Evolutionary conservation across 1,139 yeast genomes (phyloP).

Genomic region (Sugiyamaella castrensis): DNA sequence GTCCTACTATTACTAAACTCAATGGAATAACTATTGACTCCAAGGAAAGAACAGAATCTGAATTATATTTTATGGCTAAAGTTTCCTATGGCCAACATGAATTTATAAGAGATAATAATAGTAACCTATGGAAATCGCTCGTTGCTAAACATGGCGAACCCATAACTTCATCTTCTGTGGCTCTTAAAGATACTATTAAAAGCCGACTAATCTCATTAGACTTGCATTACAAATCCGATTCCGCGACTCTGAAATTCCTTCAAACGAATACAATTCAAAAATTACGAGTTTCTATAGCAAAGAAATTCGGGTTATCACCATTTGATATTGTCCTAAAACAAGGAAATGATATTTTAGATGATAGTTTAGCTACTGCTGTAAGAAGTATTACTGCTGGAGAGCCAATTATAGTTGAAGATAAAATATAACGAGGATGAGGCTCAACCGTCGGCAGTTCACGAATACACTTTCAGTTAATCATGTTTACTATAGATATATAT

Average conservation of each 20-base stretch:
- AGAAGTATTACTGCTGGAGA: not conserved
- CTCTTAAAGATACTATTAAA: slow-evolving; percentile 22
- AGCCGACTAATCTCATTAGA: slow-evolving; percentile 21
- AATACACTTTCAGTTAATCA: too few species aligned
- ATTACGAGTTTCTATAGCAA: slow-evolving; percentile 24
- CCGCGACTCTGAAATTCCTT: slow-evolving; percentile 21
- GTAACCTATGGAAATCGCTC: slow-evolving; percentile 35
- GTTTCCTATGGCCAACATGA: slow-evolving; percentile 40
- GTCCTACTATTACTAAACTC: slow-evolving; percentile 39
- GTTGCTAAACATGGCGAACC: slow-evolving; percentile 34
- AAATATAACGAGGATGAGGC: not conserved
- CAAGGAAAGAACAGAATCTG: slow-evolving; percentile 60
- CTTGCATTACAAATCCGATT: slow-evolving; percentile 17
- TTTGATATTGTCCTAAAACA: slow-evolving; percentile 17
- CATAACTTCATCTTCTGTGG: slow-evolving; percentile 3
- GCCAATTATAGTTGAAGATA: slow-evolving; percentile 6
- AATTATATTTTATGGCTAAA: slow-evolving; percentile 59
- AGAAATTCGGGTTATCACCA: slow-evolving; percentile 19
- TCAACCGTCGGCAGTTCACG: too few species aligned
- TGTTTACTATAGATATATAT: not conserved
- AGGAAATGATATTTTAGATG: not conserved
- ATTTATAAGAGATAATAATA: slow-evolving; percentile 28
- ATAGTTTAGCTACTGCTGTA: not conserved
- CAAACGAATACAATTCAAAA: slow-evolving; percentile 26
- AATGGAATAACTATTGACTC: slow-evolving; percentile 54